Conservation (phyloP, 176 grass and related monocot genomes). For the Cenchrus americanus region DNA sequence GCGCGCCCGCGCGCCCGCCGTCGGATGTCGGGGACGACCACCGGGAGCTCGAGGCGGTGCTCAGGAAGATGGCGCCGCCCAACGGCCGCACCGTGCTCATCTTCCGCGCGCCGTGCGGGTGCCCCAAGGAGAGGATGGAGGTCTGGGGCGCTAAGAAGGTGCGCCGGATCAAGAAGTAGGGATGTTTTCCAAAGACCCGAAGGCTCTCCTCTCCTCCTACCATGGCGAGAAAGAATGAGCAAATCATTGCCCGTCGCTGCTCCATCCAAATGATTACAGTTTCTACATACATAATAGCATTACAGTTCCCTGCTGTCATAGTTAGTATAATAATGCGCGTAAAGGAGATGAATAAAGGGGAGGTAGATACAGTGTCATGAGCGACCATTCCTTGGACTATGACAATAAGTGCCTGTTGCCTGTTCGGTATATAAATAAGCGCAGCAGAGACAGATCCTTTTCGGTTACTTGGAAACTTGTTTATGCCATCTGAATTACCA, state of each 20-base stretch:
- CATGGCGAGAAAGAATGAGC: background rate
- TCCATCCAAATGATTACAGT: slow-evolving; percentile 19
- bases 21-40: slow-evolving; percentile 64
- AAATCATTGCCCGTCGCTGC: slow-evolving; percentile 1
- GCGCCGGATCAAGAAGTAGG: slow-evolving; percentile 85
- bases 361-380: slow-evolving; percentile 38
- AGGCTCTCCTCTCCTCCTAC: background rate
- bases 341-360: slow-evolving; percentile 43
- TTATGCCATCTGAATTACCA: background rate
- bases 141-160: slow-evolving; percentile 82
- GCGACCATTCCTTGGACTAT: slow-evolving; percentile 16
- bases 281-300: slow-evolving; percentile 31
- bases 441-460: background rate
- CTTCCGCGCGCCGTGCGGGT: slow-evolving; percentile 76
- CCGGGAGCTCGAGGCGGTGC: slow-evolving; percentile 78
- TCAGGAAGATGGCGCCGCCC: slow-evolving; percentile 88
- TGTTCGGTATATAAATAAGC: slow-evolving; percentile 41
- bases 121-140: slow-evolving; percentile 76
- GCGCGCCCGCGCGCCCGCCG: too few relatives aligned
- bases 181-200: background rate
- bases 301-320: slow-evolving; percentile 41
- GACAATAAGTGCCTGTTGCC: slow-evolving; percentile 30
- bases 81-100: slow-evolving; percentile 79
- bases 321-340: slow-evolving; percentile 39
- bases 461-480: background rate